These are phyloP conservation scores for Pterocarpus macrocarpus DNA, from an alignment of 306 rosid genomes.

Conservation along the genomic window DNA sequence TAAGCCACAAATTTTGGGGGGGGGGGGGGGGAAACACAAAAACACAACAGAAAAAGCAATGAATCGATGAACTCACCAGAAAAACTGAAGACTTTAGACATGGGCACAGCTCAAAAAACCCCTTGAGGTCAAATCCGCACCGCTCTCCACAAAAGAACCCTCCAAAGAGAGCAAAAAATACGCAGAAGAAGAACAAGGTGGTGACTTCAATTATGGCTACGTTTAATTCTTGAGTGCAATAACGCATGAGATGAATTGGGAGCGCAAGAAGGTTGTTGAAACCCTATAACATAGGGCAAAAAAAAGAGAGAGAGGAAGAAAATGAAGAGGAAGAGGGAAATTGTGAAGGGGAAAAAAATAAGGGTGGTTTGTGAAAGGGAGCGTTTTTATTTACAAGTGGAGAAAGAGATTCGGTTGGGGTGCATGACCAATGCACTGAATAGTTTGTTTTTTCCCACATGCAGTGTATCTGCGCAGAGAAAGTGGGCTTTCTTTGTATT, in stretches of 20 bases:
- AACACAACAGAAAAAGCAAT: not conserved
- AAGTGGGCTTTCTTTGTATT: slow-evolving; percentile 66
- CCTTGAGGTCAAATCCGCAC: slow-evolving; percentile 55
- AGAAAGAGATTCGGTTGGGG: slow-evolving; percentile 42
- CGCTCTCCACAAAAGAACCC: slow-evolving; percentile 64
- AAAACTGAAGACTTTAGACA: slow-evolving; percentile 86
- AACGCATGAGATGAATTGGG: slow-evolving; percentile 60
- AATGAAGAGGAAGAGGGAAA: slow-evolving; percentile 7
- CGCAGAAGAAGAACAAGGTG: slow-evolving; percentile 49
- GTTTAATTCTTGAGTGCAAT: slow-evolving; percentile 39
- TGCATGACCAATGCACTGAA: slow-evolving; percentile 61
- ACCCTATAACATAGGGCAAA: slow-evolving; percentile 91
- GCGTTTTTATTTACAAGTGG: slow-evolving; percentile 55
- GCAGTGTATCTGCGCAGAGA: slow-evolving; percentile 78
- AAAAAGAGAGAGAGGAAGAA: slow-evolving; percentile 16
- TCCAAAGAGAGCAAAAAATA: slow-evolving; percentile 78
- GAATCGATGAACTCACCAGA: slow-evolving; percentile 62
- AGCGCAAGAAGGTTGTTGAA: not conserved
- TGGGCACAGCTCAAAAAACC: slow-evolving; percentile 65
- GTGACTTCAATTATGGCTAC: slow-evolving; percentile 20
- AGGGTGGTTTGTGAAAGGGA: not conserved
- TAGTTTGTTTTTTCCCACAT: slow-evolving; percentile 51
- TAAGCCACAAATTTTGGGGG: slow-evolving; percentile 3
- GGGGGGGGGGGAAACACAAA: slow-evolving; percentile 33
- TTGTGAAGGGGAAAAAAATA: slow-evolving; percentile 4